Evolutionary conservation across 352 stramenopile species (phyloP), one percentile per base, ranked within the genome.

Genomic region (Globisporangium irregulare): DNA sequence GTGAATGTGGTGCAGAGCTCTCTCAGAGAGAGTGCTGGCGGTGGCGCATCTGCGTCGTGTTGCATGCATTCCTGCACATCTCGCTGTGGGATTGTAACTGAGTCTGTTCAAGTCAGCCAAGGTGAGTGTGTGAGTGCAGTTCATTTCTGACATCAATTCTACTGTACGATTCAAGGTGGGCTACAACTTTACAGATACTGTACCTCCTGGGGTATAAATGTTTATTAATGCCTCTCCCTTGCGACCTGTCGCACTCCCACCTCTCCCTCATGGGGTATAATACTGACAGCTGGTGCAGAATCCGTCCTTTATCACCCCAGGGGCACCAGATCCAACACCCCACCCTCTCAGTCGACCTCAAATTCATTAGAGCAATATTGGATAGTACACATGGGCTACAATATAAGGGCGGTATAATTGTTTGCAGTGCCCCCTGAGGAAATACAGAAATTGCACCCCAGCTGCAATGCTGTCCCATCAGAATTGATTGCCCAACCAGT

Each of bases 401-500:
- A 62, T n/a, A 53, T n/a, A 62, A 34, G 57, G 57, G 57, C 0
- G 57, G n/a, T 5, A 34, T 24, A 51, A 62, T 18, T 53, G 0
- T 9, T 20, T 22, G 9, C 12, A n/a, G 18, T 51, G 43, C 4
- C 20, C 1, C 20, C 12, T 46, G n/a, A 36, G 34, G 57, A 22
- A 22, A 5, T 22, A 53, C 36, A 18, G 3, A 20, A 50, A 22
- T 62, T 24, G 57, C 51, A 6, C 29, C 24, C 38, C 32, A 24
- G 18, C 43, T 12, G 43, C 41, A n/a, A 0, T 50, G 15, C 29
- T 50, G 5, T 62, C 24, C 57, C 20, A 32, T 20, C 15, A 6
- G n/a, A 59, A 34, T 29, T 20, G 57, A 51, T 62, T 62, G 57
- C 57, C 32, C 57, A 62, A 51, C 34, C 57, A 46, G n/a, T 29